A percentile compares a stretch with the other conserved stretches of the same genome.
These are phyloP conservation scores for Fulvia fulva DNA, from an alignment of 2,329 filamentous ascomycete species.

Conservation along the genomic window DNA sequence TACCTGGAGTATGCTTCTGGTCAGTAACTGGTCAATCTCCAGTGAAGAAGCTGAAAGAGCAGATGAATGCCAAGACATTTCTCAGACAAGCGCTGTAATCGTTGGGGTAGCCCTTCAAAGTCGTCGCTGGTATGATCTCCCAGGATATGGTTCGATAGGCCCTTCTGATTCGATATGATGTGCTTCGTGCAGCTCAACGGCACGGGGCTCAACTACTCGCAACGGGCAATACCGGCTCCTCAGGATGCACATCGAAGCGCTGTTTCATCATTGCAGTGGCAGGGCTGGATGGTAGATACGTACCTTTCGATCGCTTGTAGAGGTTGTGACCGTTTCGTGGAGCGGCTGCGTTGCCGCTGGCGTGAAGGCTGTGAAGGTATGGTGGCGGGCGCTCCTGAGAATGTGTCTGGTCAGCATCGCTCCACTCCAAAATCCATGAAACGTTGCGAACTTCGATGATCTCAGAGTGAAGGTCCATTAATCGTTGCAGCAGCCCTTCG, in stretches of 20 bases:
- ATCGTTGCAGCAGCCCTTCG: too few relatives aligned
- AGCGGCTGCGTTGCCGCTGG: neutral
- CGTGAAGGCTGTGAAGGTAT: too few relatives aligned
- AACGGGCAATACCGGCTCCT: neutral
- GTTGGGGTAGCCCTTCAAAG: neutral
- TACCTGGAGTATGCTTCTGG: too few relatives aligned
- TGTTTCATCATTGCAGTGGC: neutral
- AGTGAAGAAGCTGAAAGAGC: too few relatives aligned
- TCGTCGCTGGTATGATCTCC: neutral
- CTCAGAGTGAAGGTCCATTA: too few relatives aligned
- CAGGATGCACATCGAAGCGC: neutral
- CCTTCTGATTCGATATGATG: neutral
- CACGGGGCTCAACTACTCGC: neutral
- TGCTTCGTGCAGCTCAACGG: neutral
- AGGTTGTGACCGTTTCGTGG: neutral
- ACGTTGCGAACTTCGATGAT: too few relatives aligned
- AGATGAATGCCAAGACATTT: neutral
- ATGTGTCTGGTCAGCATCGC: too few relatives aligned
- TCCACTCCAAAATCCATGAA: too few relatives aligned
- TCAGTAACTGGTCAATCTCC: too few relatives aligned
- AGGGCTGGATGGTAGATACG: neutral
- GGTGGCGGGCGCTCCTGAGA: too few relatives aligned
- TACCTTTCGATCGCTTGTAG: neutral
- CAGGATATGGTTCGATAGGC: neutral
- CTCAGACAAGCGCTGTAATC: neutral